Evolutionary conservation across 345 rosid species (phyloP), one percentile per base, ranked within the genome.

Genomic region (Hibiscus syriacus): DNA sequence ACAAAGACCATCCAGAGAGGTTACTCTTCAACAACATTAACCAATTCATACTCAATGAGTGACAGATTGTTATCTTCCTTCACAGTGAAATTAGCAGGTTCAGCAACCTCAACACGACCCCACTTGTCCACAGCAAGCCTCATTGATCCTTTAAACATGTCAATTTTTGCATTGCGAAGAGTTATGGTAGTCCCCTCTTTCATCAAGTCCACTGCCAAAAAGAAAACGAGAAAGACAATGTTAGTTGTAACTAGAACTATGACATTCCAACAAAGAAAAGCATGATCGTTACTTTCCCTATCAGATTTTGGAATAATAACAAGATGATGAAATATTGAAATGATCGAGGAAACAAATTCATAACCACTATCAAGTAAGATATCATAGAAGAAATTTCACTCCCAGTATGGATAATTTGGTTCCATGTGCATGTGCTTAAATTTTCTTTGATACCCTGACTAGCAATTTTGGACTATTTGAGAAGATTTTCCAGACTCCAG

Each of bases 121-220:
- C 89, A 81, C 45, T 78, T 82, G 76, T 86, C 92, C 67, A 83
- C 86, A n/a, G 88, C 90, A 71, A 88, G 83, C 74, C 92, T 86
- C 89, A 88, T 88, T 36, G 91, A 86, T 77, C 95, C 95, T 77
- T 83, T 88, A 67, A 77, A 83, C 83, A 88, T 84, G 73, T 88
- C 92, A 53, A 88, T 79, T 71, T 81, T 88, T 12, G 92, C 92
- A 64, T 88, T 90, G 66, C 90, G 85, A 50, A 90, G 74, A 63
- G 69, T 81, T 19, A 90, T 79, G 11, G 85, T 86, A 9, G 75
- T 29, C 19, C 90, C 94, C 50, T 88, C 90, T 78, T 85, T 84
- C 96, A 89, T 84, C 73, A 86, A 58, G 73, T 89, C 92, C 84
- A 90, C 99, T 94, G 72, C 58, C 57, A 53, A 53, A 11, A 53